These are phyloP conservation scores for Aspergillus baeticus DNA, from an alignment of 495 filamentous ascomycete species.

Conservation along the genomic window DNA sequence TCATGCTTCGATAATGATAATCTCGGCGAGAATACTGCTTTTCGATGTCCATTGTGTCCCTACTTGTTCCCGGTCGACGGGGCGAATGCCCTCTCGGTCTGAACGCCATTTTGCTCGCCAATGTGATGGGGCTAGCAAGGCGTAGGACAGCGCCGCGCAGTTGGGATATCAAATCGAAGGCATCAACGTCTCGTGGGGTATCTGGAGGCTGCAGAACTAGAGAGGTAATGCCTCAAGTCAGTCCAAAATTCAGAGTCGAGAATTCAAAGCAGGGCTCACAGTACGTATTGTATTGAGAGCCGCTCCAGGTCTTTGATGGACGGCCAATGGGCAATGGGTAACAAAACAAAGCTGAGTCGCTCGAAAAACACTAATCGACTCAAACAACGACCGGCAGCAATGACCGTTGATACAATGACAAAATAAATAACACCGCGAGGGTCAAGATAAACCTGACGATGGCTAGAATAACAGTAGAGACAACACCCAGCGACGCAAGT, in stretches of 20 bases:
- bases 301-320: too few relatives aligned
- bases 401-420: not conserved
- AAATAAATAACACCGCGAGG: not conserved
- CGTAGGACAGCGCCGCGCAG: not conserved
- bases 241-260: not conserved
- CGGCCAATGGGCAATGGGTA: not conserved
- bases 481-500: constrained; percentile 9
- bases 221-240: not conserved
- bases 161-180: not conserved
- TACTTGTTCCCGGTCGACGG: constrained; percentile 15
- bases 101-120: constrained; percentile 33
- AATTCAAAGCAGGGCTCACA: not conserved
- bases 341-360: not conserved
- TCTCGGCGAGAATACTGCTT: constrained; percentile 32
- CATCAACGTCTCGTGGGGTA: not conserved
- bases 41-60: constrained; percentile 34
- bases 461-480: constrained; percentile 7
- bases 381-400: not conserved
- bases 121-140: constrained; percentile 9
- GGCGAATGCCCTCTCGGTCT: constrained; percentile 37
- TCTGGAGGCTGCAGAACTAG: not conserved
- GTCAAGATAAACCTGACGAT: not conserved
- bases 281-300: not conserved
- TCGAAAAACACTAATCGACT: not conserved
- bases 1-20: constrained; percentile 22